Base-by-base conservation (phyloP, 106 monocot genomes). In the Xerophyta viscosa region DNA sequence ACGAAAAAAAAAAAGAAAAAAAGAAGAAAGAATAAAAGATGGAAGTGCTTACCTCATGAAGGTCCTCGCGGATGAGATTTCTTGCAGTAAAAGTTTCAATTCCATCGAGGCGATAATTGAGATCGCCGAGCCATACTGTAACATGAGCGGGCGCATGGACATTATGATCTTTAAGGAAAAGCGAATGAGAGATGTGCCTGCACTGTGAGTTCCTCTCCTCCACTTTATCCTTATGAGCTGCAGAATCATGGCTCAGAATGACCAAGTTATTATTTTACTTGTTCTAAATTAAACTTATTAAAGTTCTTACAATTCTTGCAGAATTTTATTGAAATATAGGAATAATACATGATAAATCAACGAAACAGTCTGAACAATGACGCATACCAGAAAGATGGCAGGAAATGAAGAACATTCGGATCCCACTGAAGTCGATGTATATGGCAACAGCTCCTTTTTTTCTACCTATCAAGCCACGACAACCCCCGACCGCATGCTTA, bases 81-180 rank as follows among this genome's bases (percentile, higher is more conserved):
- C 74, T 66, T 6, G 66, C 74, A 37, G 56, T 65, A 24, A 30
- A 20, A 2, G 56, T 70, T 18, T 33, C 50, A 18, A 80, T 70
- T 15, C 70, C 80, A 8, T 80, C 26, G 8, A 74, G 8, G 54
- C 75, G 65, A 46, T 80, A 80, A 43, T 80, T 75, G 53, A 80
- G 74, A 49, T 80, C 80, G 19, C 80, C 80, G 7, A 80, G 37
- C 80, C 74, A 75, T n/a, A 80, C 53, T 1, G 50, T 71, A 6
- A 76, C 10, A 61, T 81, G 46, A 27, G 50, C 67, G 2, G 71
- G 63, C 19, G 47, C 29, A 21, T 42, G 62, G 19, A 53, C 45
- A 41, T 44, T 55, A 11, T 3, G 12, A 8, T 71, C 41, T 18
- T 59, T 60, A 3, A 68, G 55, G 63, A 71, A 76, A 47, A 81